Base-by-base conservation (phyloP, 768 basidiomycete genomes). In the Mycena leptocephala region DNA sequence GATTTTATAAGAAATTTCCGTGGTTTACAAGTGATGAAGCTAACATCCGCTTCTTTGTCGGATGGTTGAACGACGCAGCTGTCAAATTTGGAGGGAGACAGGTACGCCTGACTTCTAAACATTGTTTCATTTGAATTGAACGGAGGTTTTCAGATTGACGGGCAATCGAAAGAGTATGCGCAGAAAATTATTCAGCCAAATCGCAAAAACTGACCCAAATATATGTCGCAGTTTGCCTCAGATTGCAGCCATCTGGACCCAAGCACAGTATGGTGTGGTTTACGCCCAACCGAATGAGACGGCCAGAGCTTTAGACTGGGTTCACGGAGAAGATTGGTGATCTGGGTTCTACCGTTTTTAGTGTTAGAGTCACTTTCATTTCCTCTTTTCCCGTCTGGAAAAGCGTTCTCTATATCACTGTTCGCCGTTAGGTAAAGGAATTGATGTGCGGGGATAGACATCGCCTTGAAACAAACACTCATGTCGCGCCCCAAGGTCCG, bases 51-150 rank as follows among this genome's bases (percentile, higher is more conserved):
- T 85, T 83, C 80, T 85, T 86, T 61, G 78, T 84, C 33, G 86
- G 84, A 13, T 88, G 86, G 87, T 77, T 88, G 5, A 87, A 88
- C 64, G 82, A 81, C 5, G 86, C 86, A 2, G 87, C 87, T 53
- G 81, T 82, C 41, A 83, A 84, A 64, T 85, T 85, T 72, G 86
- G 87, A 5, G 86, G 86, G 24, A 79, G 80, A 70, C 85, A 86
- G 81, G 84, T 86, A 58, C n/a, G 69, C n/a, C 30, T 16, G 6
- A 8, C 24, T 66, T 20, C 3, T 18, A 43, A n/a, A 16, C 10
- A 10, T 10, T 39, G 32, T 26, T 33, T n/a, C n/a, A 3, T 28
- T 28, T 20, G 2, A 51, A 33, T 9, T 53, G 9, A 22, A 35
- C 22, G 37, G 24, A 59, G 11, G 28, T 9, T 2, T 13, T 46